These are phyloP conservation scores for Blastobotrys petasosporus DNA, from an alignment of 1,139 yeast species.

Conservation along the genomic window DNA sequence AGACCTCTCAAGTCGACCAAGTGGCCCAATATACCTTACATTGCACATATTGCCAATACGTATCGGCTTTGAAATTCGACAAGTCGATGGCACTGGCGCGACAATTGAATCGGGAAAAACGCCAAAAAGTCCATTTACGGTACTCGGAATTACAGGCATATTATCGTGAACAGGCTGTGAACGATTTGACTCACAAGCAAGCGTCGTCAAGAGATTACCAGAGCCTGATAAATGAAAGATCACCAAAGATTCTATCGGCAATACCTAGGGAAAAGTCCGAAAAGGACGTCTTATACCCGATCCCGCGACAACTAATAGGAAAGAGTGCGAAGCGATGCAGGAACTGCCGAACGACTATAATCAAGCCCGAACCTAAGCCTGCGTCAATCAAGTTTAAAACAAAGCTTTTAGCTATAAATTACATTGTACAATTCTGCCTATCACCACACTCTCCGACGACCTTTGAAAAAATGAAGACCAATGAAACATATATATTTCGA, in stretches of 20 bases:
- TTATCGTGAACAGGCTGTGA: conserved; percentile 10
- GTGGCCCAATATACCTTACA: conserved; percentile 13
- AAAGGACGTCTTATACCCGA: not conserved
- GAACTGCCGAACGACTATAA: conserved; percentile 27
- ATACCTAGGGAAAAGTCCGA: not conserved
- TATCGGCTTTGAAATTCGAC: conserved; percentile 9
- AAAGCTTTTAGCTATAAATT: conserved; percentile 26
- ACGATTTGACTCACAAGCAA: conserved; percentile 8
- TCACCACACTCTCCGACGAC: conserved; percentile 13
- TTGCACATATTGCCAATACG: conserved; percentile 26
- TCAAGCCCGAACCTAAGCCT: conserved; percentile 29
- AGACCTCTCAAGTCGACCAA: not conserved
- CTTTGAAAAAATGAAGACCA: conserved; percentile 14
- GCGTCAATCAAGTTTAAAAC: conserved; percentile 22
- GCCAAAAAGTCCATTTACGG: conserved; percentile 4
- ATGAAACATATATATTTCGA: conserved; percentile 13
- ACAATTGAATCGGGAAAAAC: conserved; percentile 12
- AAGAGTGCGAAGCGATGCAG: conserved; percentile 27
- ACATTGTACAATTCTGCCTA: conserved; percentile 22
- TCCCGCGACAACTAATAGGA: conserved; percentile 19
- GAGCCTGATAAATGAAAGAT: too few species aligned
- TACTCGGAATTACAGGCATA: conserved; percentile 10
- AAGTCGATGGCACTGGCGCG: conserved; percentile 16
- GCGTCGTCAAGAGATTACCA: not conserved
- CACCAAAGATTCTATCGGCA: too few species aligned